Evolutionary conservation across 306 rosid species (phyloP), one percentile per base, ranked within the genome.

Genomic region (Sphenostylis stenocarpa): DNA sequence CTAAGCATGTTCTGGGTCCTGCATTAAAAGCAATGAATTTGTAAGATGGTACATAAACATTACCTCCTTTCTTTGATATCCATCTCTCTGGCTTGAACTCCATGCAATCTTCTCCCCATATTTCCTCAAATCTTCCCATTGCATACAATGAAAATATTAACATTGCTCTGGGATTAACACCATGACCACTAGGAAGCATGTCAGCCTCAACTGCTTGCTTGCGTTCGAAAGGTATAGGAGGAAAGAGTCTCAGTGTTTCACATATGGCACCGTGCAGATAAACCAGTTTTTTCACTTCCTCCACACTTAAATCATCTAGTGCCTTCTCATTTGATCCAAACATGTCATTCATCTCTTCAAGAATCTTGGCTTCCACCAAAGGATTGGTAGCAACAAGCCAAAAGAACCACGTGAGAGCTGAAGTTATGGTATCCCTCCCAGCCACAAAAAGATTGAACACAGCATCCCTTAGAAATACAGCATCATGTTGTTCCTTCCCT

Each of bases 31-130:
- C 67, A 21, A 75, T 19, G 65, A 86, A 88, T 16, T 88, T 90
- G 61, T 84, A 84, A 26, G 92, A 81, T 0, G 95, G 89, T 1
- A 24, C 81, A 24, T 85, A n/a, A 43, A 80, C 70, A 2, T 79
- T 41, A 0, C 71, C 41, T 17, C 88, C 90, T 48, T 38, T 34
- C 6, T 82, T 76, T 0, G 85, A 78, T 0, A 90, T 84, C 95
- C 90, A 90, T 24, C 95, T 82, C 77, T 88, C 92, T 10, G 96
- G 90, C 80, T 85, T 90, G 65, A 88, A 88, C 31, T 90, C 96
- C 33, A 60, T 23, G 39, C 84, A 84, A 70, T 90, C 92, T 36
- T 76, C 3, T 4, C 90, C 95, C 91, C 90, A 88, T 20, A 77
- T 71, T 1, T 56, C 69, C 70, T 81, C 85, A 76, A 44, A 19